Conservation (phyloP, 129 eudicot genomes). For the Tagetes patula region DNA sequence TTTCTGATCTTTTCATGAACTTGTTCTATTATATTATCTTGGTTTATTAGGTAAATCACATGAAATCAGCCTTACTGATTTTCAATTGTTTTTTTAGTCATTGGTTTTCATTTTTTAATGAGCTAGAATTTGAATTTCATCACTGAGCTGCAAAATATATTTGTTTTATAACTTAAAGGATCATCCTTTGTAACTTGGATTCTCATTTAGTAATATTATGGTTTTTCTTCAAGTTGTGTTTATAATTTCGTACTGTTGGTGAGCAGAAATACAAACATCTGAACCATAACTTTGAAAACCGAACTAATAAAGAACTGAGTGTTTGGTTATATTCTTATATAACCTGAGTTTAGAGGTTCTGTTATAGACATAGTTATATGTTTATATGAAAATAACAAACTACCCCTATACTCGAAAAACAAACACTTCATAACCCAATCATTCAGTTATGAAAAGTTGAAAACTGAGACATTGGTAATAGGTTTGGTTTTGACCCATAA, state of each 20-base stretch:
- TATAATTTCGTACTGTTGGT: background rate
- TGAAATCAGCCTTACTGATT: background rate
- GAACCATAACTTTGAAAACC: background rate
- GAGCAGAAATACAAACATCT: background rate
- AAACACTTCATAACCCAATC: background rate
- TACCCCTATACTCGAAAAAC: background rate
- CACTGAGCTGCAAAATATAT: background rate
- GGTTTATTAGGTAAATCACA: conserved; percentile 1
- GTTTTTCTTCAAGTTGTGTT: background rate
- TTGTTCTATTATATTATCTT: background rate
- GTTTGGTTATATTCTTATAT: background rate
- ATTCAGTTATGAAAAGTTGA: background rate
- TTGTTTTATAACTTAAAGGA: background rate
- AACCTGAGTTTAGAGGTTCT: background rate
- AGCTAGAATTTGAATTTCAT: background rate
- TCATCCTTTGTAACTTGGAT: background rate
- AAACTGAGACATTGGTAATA: background rate
- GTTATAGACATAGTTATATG: background rate
- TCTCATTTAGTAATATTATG: background rate
- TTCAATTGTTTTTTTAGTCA: background rate
- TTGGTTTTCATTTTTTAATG: conserved; percentile 7
- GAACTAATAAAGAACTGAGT: background rate
- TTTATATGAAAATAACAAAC: background rate
- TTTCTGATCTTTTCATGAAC: background rate
- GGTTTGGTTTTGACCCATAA: background rate